Evolutionary conservation across 2,329 filamentous ascomycete genomes (phyloP).

Genomic region (Apiospora kogelbergensis): DNA sequence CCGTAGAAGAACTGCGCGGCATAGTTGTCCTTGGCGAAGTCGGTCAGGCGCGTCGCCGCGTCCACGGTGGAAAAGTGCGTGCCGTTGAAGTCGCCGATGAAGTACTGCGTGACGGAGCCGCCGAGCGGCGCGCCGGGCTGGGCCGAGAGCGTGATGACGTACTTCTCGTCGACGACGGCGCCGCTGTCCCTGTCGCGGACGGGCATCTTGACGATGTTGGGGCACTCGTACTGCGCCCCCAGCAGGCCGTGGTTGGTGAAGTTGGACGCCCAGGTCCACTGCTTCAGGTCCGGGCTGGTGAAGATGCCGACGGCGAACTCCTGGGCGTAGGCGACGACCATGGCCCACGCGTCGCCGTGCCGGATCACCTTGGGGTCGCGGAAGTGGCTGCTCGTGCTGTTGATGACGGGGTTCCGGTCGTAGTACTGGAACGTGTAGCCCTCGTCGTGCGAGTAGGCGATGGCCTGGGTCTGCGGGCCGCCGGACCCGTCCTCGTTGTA

Average conservation of each 20-base stretch:
- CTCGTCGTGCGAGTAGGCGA: constrained; percentile 62
- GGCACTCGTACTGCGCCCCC: constrained; percentile 62
- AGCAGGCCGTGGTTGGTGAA: constrained; percentile 53
- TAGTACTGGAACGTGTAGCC: constrained; percentile 64
- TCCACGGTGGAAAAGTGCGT: constrained; percentile 55
- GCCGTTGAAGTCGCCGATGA: constrained; percentile 62
- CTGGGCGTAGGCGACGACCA: constrained; percentile 53
- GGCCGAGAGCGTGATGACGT: constrained; percentile 51
- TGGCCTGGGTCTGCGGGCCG: constrained; percentile 53
- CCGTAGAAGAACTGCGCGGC: constrained; percentile 57
- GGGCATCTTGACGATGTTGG: constrained; percentile 59
- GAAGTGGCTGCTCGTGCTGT: constrained; percentile 55
- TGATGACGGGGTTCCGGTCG: constrained; percentile 58
- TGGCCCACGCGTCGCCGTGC: constrained; percentile 57
- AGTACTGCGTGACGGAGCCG: constrained; percentile 56
- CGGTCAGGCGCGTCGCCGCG: constrained; percentile 38
- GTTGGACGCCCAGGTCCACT: constrained; percentile 59
- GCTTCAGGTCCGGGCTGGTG: constrained; percentile 57
- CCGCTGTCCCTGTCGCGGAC: constrained; percentile 30
- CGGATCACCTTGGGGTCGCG: constrained; percentile 66
- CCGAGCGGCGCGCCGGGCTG: constrained; percentile 59
- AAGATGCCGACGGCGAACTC: constrained; percentile 62
- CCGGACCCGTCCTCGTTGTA: constrained; percentile 36
- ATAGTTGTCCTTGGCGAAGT: constrained; percentile 54
- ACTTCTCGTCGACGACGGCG: constrained; percentile 36